Conservation (phyloP, 306 rosid genomes). For the Cicer yamashitae region DNA sequence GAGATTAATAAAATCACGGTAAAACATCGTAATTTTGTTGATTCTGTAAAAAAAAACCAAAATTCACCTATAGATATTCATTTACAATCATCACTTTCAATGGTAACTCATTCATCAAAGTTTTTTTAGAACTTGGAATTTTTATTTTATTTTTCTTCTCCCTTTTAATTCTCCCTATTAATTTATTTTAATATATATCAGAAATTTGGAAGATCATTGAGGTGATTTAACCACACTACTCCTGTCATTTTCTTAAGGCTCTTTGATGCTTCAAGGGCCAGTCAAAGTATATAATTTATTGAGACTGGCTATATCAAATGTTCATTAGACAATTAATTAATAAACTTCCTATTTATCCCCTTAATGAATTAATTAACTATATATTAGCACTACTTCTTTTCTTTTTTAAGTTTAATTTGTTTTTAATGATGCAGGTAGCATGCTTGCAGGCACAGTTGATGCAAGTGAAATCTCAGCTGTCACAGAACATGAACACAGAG, state of each 20-base stretch:
- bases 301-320: slow-evolving; percentile 26
- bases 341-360: slow-evolving; percentile 16
- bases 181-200: slow-evolving; percentile 5
- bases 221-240: slow-evolving; percentile 40
- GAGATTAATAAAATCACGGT: too few species aligned
- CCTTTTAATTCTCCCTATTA: neutral
- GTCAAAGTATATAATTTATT: slow-evolving; percentile 43
- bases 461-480: slow-evolving; percentile 81
- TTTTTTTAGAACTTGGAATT: neutral
- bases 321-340: slow-evolving; percentile 39
- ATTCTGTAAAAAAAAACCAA: too few species aligned
- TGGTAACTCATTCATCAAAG: neutral
- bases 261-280: slow-evolving; percentile 44
- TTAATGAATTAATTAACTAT: neutral
- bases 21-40: too few species aligned
- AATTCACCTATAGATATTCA: too few species aligned
- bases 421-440: slow-evolving; percentile 68
- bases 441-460: slow-evolving; percentile 85
- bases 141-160: neutral
- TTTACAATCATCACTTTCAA: too few species aligned
- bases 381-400: neutral
- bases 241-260: slow-evolving; percentile 48
- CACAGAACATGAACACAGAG: slow-evolving; percentile 65
- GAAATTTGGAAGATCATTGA: slow-evolving; percentile 44
- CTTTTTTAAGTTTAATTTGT: slow-evolving; percentile 15